Conservation (phyloP, 305 asterid genomes). For the Solanum hybrid region DNA sequence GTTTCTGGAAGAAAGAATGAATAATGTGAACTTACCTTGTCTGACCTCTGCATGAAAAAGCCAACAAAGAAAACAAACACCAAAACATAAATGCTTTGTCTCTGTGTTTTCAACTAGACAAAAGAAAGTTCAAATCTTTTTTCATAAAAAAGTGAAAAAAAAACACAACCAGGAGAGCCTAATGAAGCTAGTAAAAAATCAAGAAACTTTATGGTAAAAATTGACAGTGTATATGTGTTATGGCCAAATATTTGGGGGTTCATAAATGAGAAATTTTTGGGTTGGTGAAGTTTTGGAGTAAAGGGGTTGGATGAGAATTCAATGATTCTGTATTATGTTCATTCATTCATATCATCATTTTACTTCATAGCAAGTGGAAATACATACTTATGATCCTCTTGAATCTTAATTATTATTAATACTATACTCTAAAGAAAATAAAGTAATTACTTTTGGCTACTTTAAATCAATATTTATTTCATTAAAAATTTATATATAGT, state of each 20-base stretch:
- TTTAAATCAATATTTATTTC: background rate
- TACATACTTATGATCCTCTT: background rate
- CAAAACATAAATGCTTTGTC: slow-evolving; percentile 11
- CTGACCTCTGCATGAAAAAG: slow-evolving; percentile 21
- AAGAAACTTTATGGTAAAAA: background rate
- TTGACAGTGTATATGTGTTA: slow-evolving; percentile 10
- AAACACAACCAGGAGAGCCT: background rate
- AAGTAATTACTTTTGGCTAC: background rate
- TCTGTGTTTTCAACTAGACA: slow-evolving; percentile 6
- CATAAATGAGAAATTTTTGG: slow-evolving; percentile 23
- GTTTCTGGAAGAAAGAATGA: slow-evolving; percentile 6
- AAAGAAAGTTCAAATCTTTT: background rate
- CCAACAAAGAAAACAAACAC: slow-evolving; percentile 28
- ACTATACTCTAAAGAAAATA: background rate
- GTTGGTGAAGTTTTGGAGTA: slow-evolving; percentile 21
- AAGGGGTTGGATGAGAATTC: slow-evolving; percentile 28
- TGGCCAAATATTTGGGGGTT: slow-evolving; percentile 17
- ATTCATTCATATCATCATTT: slow-evolving; percentile 10
- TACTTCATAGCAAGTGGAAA: slow-evolving; percentile 9
- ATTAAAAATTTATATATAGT: background rate
- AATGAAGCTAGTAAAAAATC: background rate
- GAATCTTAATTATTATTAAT: background rate
- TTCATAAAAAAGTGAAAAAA: background rate
- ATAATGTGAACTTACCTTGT: slow-evolving; percentile 13
- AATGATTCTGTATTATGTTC: slow-evolving; percentile 26